These are phyloP conservation scores for Curvularia lunata DNA, from an alignment of 2,329 filamentous ascomycete genomes.

Conservation along the genomic window DNA sequence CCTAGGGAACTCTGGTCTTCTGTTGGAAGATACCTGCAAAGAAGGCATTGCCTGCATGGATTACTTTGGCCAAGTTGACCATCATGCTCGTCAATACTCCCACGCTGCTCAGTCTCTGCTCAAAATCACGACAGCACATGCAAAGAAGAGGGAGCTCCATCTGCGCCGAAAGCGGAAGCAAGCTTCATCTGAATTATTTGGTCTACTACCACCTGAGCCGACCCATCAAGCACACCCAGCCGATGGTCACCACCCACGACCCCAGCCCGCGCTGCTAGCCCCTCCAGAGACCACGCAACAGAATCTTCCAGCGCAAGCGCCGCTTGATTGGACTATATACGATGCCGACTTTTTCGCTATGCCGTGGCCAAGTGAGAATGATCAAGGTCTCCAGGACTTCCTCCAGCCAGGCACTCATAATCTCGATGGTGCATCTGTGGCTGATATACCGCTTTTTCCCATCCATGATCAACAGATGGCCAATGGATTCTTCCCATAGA, in stretches of 20 bases:
- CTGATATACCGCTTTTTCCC: conserved; percentile 42
- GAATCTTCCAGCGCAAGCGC: conserved; percentile 12
- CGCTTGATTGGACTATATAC: conserved; percentile 41
- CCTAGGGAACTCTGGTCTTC: conserved; percentile 32
- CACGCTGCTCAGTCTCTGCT: conserved; percentile 36
- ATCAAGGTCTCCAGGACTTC: conserved; percentile 41
- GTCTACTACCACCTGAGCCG: conserved; percentile 27
- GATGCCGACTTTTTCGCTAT: conserved; percentile 42
- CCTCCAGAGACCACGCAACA: conserved; percentile 14
- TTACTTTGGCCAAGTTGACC: conserved; percentile 37
- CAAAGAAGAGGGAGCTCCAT: conserved; percentile 32
- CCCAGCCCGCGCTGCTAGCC: conserved; percentile 4
- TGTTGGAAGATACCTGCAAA: conserved; percentile 31
- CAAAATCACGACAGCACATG: conserved; percentile 33
- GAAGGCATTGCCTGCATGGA: conserved; percentile 35
- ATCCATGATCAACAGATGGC: conserved; percentile 38
- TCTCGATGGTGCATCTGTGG: conserved; percentile 37
- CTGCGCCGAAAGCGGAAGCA: conserved; percentile 35
- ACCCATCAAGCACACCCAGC: neutral
- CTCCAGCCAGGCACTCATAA: conserved; percentile 41
- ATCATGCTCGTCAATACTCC: conserved; percentile 41
- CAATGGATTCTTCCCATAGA: conserved; percentile 16
- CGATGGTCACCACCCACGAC: conserved; percentile 1
- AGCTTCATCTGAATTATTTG: conserved; percentile 40
- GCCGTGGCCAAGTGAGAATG: conserved; percentile 41